Base-by-base conservation (phyloP, 163 green algal species). In the Picocystis sp. region DNA sequence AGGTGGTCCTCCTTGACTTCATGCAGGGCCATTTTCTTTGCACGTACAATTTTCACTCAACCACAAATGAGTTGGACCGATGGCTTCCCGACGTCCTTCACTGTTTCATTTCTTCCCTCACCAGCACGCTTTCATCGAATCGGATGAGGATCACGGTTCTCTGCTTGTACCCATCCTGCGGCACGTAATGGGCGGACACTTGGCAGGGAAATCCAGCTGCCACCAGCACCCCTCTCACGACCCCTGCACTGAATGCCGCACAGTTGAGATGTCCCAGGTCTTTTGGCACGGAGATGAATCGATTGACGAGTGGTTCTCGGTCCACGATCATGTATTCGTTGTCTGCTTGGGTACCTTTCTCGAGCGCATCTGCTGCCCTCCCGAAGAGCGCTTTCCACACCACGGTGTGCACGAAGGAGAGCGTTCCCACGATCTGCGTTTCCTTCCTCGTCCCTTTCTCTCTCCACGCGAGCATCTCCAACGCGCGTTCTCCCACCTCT, bases 241-340 rank as follows among this genome's bases (percentile, higher is more conserved):
- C 81, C 45, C 87, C 87, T 21, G 87, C 87, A 47, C 86, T 75
- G 51, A 92, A 84, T 11, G 81, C 81, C 2, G 73, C 80, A 44
- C 74, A 83, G 60, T 92, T 93, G 53, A 97, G 82, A 33, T 74
- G 58, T 15, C 74, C 81, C 64, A 93, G 84, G 60, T 90, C 81
- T 24, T 80, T 81, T 6, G 87, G 87, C 45, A 97, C 81, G 42
- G 70, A 87, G 35, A 96, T 84, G 73, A 75, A 94, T 59, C 72
- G 44, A 50, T 70, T 87, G 12, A 95, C 57, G 22, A 83, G 73
- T 24, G 93, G 69, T 54, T 95, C 81, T 42, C 71, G 67, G 66
- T 97, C 87, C 23, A 61, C 85, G 61, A 97, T 93, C 86, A 96
- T 96, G 76, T 94, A 97, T 69, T 97, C 87, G 62, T 97, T 86